A percentile compares a stretch with the other conserved stretches of the same genome.
Conservation (phyloP, 768 basidiomycete species). For the Boletus pseudopeckii region DNA sequence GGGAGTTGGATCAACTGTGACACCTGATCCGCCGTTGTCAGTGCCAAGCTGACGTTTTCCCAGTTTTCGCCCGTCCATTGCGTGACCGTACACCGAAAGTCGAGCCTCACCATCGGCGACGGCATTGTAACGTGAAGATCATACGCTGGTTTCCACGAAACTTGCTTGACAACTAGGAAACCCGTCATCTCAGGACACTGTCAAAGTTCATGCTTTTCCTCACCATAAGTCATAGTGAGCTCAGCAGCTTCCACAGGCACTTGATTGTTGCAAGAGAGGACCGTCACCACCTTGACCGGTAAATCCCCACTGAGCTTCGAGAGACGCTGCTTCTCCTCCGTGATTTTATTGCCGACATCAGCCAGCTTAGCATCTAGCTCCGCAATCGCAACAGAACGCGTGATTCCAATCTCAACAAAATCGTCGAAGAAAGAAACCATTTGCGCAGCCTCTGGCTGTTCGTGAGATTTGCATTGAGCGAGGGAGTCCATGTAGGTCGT, state of each 20-base stretch:
- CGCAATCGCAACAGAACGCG: slow-evolving; percentile 12
- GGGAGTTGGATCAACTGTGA: slow-evolving; percentile 20
- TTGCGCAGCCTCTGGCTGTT: slow-evolving; percentile 11
- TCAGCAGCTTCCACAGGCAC: slow-evolving; percentile 6
- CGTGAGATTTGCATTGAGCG: slow-evolving; percentile 17
- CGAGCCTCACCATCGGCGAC: slow-evolving; percentile 14
- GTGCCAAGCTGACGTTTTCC: slow-evolving; percentile 22
- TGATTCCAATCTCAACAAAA: slow-evolving; percentile 20
- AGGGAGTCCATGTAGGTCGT: slow-evolving; percentile 28
- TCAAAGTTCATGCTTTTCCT: background rate
- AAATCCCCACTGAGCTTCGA: background rate
- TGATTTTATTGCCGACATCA: slow-evolving; percentile 7
- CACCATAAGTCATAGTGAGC: slow-evolving; percentile 21
- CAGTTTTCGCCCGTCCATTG: slow-evolving; percentile 33
- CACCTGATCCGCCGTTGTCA: slow-evolving; percentile 25
- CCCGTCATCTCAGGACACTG: background rate
- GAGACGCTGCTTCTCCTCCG: slow-evolving; percentile 13
- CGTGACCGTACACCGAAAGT: slow-evolving; percentile 28
- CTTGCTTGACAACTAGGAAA: slow-evolving; percentile 11
- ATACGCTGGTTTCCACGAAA: slow-evolving; percentile 21
- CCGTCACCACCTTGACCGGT: slow-evolving; percentile 3
- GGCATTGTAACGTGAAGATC: slow-evolving; percentile 19
- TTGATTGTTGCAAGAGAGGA: slow-evolving; percentile 6
- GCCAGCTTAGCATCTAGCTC: slow-evolving; percentile 17
- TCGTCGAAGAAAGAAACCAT: slow-evolving; percentile 22